Percentiles rank a stretch among this genome's conserved stretches.
These are phyloP conservation scores for Mycena polygramma DNA, from an alignment of 768 basidiomycete species.

Conservation along the genomic window DNA sequence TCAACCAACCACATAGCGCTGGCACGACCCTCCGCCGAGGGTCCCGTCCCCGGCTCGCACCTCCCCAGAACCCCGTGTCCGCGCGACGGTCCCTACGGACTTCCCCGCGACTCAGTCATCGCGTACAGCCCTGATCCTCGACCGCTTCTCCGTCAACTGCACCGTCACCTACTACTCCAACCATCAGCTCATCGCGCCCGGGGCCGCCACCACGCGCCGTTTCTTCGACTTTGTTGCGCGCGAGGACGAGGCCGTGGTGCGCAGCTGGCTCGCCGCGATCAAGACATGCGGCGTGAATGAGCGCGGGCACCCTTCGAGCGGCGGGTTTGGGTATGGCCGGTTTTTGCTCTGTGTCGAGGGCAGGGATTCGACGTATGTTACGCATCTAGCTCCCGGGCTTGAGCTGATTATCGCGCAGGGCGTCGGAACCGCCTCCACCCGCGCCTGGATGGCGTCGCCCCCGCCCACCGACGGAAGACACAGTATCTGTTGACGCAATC, in stretches of 20 bases:
- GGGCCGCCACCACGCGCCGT: slow-evolving; percentile 69
- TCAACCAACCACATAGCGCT: slow-evolving; percentile 59
- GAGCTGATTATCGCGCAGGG: neutral
- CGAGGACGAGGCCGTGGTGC: slow-evolving; percentile 75
- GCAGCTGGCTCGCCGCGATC: slow-evolving; percentile 80
- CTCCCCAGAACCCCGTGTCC: slow-evolving; percentile 42
- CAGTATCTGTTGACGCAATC: slow-evolving; percentile 78
- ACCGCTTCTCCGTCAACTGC: slow-evolving; percentile 79
- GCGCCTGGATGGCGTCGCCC: slow-evolving; percentile 4
- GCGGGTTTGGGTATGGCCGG: slow-evolving; percentile 86
- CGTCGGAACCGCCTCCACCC: slow-evolving; percentile 2
- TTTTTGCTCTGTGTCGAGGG: slow-evolving; percentile 71
- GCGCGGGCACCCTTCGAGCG: slow-evolving; percentile 84
- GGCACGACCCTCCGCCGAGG: slow-evolving; percentile 71
- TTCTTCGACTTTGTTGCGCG: slow-evolving; percentile 83
- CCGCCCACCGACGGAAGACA: neutral
- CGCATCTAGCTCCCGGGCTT: neutral
- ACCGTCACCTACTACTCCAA: slow-evolving; percentile 82
- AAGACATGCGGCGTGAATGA: slow-evolving; percentile 91
- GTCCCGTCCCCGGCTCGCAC: neutral
- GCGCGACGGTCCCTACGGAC: slow-evolving; percentile 29
- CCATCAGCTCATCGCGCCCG: slow-evolving; percentile 72
- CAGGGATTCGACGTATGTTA: slow-evolving; percentile 49
- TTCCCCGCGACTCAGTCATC: slow-evolving; percentile 78
- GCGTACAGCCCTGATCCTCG: slow-evolving; percentile 84